phyloP scores from a whole-genome alignment of 2,329 filamentous ascomycete species.

The Fusarium staphyleae region DNA sequence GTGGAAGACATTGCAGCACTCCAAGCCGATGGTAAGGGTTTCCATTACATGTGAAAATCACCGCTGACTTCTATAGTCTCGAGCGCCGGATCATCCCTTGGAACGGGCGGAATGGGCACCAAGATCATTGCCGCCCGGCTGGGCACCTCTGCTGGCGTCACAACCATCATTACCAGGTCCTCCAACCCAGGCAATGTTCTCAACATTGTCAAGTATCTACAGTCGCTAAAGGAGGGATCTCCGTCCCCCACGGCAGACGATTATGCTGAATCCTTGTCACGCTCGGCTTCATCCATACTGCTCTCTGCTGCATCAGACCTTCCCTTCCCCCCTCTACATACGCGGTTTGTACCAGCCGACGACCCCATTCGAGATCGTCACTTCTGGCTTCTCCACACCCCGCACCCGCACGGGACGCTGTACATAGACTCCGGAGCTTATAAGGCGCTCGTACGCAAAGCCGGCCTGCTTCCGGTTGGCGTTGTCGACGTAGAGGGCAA shows the following conservation, averaged over 20 bases:
- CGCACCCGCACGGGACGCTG: constrained; percentile 86
- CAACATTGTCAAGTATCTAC: constrained; percentile 77
- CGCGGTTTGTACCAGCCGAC: constrained; percentile 85
- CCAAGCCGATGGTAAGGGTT: constrained; percentile 74
- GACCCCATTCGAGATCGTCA: constrained; percentile 90
- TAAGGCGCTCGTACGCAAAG: constrained; percentile 80
- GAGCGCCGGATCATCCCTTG: constrained; percentile 84
- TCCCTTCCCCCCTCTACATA: constrained; percentile 75
- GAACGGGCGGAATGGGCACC: constrained; percentile 96
- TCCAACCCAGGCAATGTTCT: constrained; percentile 93
- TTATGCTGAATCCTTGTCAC: constrained; percentile 47
- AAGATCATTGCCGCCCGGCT: constrained; percentile 94
- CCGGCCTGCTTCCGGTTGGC: constrained; percentile 88
- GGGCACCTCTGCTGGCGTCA: constrained; percentile 92
- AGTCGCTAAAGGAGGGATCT: constrained; percentile 25
- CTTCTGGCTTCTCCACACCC: constrained; percentile 96
- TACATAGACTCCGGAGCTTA: constrained; percentile 94
- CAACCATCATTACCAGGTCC: constrained; percentile 91
- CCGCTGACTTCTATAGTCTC: constrained; percentile 66
- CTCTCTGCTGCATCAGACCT: constrained; percentile 43
- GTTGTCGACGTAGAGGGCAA: constrained; percentile 87
- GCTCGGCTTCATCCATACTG: constrained; percentile 53
- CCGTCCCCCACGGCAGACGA: constrained; percentile 38
- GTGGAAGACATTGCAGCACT: constrained; percentile 87
- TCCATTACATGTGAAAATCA: neutral